phyloP scores from a whole-genome alignment of 2,329 filamentous ascomycete genomes.

The Pseudogymnoascus sp. region DNA sequence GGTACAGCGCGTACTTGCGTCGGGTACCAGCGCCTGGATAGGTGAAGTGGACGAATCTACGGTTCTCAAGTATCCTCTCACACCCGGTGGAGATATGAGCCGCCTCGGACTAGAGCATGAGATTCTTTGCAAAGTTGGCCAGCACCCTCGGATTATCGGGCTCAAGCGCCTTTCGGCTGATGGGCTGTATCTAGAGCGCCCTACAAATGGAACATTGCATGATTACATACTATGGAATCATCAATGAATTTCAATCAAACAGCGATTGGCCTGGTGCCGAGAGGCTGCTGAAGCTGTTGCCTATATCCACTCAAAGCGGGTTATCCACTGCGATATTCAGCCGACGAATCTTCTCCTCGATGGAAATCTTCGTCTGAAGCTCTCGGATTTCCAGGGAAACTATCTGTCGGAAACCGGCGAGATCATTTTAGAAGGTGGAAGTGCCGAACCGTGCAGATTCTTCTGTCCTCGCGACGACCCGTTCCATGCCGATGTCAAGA shows the following conservation, averaged over 20 bases:
- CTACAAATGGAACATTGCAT: conserved; percentile 11
- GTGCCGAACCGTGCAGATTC: conserved; percentile 13
- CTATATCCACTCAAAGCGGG: conserved; percentile 11
- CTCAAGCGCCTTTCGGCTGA: conserved; percentile 10
- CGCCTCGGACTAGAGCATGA: conserved; percentile 15
- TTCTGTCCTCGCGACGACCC: conserved; percentile 16
- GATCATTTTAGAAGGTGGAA: conserved; percentile 12
- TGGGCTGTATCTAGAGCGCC: conserved; percentile 13
- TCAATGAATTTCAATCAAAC: background rate
- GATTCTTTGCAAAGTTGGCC: conserved; percentile 15
- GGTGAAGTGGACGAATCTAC: conserved; percentile 20
- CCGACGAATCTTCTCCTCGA: conserved; percentile 15
- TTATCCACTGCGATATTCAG: conserved; percentile 14
- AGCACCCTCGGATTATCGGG: conserved; percentile 12
- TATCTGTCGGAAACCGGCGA: conserved; percentile 14
- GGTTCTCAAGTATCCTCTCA: conserved; percentile 20
- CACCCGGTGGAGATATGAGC: conserved; percentile 13
- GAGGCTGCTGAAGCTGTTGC: conserved; percentile 12
- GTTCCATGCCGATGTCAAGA: conserved; percentile 13
- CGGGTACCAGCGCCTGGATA: conserved; percentile 12
- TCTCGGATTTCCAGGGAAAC: conserved; percentile 15
- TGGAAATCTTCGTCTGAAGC: conserved; percentile 10
- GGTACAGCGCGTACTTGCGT: background rate
- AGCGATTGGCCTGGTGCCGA: conserved; percentile 6
- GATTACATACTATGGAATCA: background rate